These are phyloP conservation scores for Solidago caesia DNA, from an alignment of 129 eudicot genomes.

Conservation along the genomic window DNA sequence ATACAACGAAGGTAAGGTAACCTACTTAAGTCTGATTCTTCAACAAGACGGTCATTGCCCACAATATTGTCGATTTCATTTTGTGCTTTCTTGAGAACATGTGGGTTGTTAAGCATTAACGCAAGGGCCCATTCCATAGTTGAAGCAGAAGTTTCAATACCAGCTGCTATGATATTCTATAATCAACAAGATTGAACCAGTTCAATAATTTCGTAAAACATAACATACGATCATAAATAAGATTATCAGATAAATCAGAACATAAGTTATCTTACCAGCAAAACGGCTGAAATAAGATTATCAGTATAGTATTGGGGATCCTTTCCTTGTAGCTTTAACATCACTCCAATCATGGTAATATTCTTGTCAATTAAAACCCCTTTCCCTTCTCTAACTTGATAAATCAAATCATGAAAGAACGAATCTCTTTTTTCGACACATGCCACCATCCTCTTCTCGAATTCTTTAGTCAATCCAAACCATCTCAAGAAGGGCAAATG, in stretches of 20 bases:
- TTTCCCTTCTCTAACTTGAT: conserved; percentile 21
- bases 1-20: conserved; percentile 45
- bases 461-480: conserved; percentile 32
- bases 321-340: conserved; percentile 26
- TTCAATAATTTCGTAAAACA: neutral
- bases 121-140: conserved; percentile 51
- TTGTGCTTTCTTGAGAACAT: conserved; percentile 34
- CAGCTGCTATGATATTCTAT: conserved; percentile 34
- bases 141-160: conserved; percentile 34
- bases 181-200: neutral
- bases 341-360: conserved; percentile 25
- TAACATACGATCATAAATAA: too few relatives aligned
- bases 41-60: conserved; percentile 32
- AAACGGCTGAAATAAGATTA: conserved; percentile 22
- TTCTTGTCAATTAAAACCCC: neutral
- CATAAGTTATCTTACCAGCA: conserved; percentile 23
- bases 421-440: conserved; percentile 36
- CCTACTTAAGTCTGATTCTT: conserved; percentile 35
- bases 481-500: conserved; percentile 46
- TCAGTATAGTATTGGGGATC: conserved; percentile 34
- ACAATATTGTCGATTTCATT: conserved; percentile 30
- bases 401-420: conserved; percentile 44
- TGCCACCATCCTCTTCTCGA: conserved; percentile 37
- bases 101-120: conserved; percentile 40
- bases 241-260: too few relatives aligned